These are phyloP conservation scores for Stropharia rugosoannulata DNA, from an alignment of 768 basidiomycete genomes.

Conservation along the genomic window DNA sequence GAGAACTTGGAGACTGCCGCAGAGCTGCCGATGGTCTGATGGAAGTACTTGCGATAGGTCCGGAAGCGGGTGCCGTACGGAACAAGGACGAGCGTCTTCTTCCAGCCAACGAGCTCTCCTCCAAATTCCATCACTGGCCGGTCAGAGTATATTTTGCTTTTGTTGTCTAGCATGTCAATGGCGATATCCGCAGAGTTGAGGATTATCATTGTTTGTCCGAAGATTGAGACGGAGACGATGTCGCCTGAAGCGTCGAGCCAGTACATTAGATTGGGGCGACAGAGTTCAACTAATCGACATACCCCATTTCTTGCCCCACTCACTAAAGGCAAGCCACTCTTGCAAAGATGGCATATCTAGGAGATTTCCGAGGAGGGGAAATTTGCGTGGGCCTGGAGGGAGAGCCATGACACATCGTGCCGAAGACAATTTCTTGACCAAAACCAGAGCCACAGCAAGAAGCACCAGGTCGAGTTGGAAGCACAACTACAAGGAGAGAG, in stretches of 20 bases:
- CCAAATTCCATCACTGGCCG: conserved; percentile 44
- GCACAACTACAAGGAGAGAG: neutral
- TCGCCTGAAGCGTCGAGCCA: conserved; percentile 29
- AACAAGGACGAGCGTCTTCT: conserved; percentile 31
- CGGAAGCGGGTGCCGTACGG: conserved; percentile 41
- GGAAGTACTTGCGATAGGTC: conserved; percentile 38
- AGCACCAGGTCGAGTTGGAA: conserved; percentile 15
- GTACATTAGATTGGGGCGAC: neutral
- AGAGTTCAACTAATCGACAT: conserved; percentile 1
- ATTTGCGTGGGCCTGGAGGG: conserved; percentile 46
- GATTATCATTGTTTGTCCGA: conserved; percentile 46
- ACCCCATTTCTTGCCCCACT: conserved; percentile 48
- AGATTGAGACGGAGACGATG: conserved; percentile 41
- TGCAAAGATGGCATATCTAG: conserved; percentile 47
- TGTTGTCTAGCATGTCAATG: conserved; percentile 50
- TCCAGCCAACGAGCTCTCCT: conserved; percentile 42
- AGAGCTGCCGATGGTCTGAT: conserved; percentile 39
- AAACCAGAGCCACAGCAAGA: conserved; percentile 10
- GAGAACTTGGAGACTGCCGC: conserved; percentile 35
- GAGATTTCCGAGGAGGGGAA: conserved; percentile 47
- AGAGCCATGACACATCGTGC: conserved; percentile 20
- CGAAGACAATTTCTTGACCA: conserved; percentile 18
- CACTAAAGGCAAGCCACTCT: conserved; percentile 43
- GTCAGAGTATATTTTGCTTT: conserved; percentile 54
- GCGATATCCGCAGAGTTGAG: conserved; percentile 41